These are phyloP conservation scores for Microbotryomycetes sp. DNA, from an alignment of 1,284 basidiomycete species.

Conservation along the genomic window DNA sequence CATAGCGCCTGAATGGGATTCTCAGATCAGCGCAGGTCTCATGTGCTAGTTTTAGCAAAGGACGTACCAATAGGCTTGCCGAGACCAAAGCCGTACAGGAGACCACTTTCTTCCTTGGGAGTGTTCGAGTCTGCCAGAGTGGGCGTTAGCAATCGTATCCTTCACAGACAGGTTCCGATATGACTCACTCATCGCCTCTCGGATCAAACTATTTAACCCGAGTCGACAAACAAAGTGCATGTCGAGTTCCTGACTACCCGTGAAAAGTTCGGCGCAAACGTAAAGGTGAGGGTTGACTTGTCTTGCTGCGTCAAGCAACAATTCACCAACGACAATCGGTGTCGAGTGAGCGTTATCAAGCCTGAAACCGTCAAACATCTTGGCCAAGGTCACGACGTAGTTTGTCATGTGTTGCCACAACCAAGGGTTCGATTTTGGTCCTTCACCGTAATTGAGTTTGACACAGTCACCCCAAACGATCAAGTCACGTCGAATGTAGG, in stretches of 20 bases:
- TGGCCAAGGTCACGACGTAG: constrained; percentile 73
- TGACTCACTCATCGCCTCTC: constrained; percentile 66
- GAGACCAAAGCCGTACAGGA: constrained; percentile 79
- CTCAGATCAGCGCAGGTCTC: too few species aligned
- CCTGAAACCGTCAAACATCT: constrained; percentile 85
- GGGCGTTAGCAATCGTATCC: not conserved
- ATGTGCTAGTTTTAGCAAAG: not conserved
- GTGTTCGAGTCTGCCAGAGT: constrained; percentile 57
- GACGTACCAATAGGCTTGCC: constrained; percentile 76
- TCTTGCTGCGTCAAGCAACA: constrained; percentile 84
- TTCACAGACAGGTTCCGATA: not conserved
- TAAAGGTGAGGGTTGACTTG: constrained; percentile 85
- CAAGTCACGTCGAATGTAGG: constrained; percentile 89
- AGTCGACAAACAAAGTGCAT: constrained; percentile 79
- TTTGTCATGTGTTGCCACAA: constrained; percentile 89
- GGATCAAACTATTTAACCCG: constrained; percentile 82
- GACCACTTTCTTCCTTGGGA: constrained; percentile 74
- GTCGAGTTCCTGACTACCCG: constrained; percentile 90
- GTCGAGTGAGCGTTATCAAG: constrained; percentile 99
- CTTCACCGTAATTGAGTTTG: constrained; percentile 84
- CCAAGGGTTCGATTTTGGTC: constrained; percentile 79
- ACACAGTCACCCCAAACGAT: constrained; percentile 98
- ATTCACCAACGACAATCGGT: constrained; percentile 84
- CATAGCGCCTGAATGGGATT: constrained; percentile 66
- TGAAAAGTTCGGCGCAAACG: constrained; percentile 94